Base-by-base conservation (phyloP, 108 stramenopile genomes). In the Stephanodiscus minutulus region DNA sequence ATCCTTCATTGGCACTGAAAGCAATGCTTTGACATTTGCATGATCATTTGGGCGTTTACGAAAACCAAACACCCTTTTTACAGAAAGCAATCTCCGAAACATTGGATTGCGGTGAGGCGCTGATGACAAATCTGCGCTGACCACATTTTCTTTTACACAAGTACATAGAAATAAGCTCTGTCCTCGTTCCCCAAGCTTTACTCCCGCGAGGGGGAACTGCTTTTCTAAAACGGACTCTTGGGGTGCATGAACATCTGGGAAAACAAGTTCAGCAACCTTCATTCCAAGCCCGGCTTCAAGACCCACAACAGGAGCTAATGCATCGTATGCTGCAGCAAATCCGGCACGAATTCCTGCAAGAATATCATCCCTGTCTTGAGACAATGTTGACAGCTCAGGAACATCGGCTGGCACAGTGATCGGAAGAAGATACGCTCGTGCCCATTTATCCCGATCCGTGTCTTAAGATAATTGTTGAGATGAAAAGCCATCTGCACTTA, bases 281-380 rank as follows among this genome's bases (percentile, higher is more conserved):
- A 54, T 72, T 10, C 77, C 77, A 53, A 67, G 47, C 25, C 66
- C 46, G 25, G 49, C 21, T 22, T 67, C 74, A 49, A 79, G 70
- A 52, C 77, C 77, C 29, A 79, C 79, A 25, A 73, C 74, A 15
- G 88, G 87, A 20, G 88, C 82, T 54, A 92, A 70, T 24, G 77
- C 47, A 74, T 92, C 86, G 66, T 85, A 92, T 0, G 91, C 91
- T 10, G 88, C 84, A 28, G 86, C 83, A 83, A 82, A 92, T 18
- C 91, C 91, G 11, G 75, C 74, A 33, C 85, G 82, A 2, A 92
- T 87, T 25, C 87, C 91, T 58, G 85, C 72, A 28, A 89, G 61
- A n/a, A 92, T 86, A 1, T 76, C 81, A 24, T 84, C 81, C 58
- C 86, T 84, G 48, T 85, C 82, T 62, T 89, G 86, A 49, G 83